phyloP scores from a whole-genome alignment of 2,329 filamentous ascomycete species.

The Neofusicoccum umdonicola region DNA sequence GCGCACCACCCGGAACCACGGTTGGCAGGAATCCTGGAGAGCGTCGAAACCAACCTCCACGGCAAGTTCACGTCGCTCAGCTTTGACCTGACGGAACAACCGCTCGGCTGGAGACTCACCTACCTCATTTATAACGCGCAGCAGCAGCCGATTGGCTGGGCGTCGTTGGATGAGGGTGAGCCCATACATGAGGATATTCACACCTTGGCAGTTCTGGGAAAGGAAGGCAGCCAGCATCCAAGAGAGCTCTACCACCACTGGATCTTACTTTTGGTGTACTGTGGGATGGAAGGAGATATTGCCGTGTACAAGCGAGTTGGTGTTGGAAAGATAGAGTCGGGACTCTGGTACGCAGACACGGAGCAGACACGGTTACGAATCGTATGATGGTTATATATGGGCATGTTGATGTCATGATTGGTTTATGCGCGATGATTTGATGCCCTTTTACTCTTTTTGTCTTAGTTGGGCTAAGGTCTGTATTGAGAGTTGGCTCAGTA shows the following conservation, averaged over 20 bases:
- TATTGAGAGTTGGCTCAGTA: no score
- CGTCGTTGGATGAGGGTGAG: constrained; percentile 20
- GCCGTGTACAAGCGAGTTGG: constrained; percentile 21
- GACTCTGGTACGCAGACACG: constrained; percentile 17
- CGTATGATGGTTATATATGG: background rate
- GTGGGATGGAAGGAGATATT: background rate
- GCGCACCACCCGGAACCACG: background rate
- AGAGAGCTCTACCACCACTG: constrained; percentile 15
- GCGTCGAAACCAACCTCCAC: background rate
- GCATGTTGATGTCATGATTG: background rate
- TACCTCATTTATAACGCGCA: background rate
- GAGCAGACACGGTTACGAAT: background rate
- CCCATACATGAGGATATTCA: background rate
- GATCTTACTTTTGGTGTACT: constrained; percentile 20
- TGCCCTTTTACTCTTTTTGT: background rate
- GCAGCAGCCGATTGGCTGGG: constrained; percentile 20
- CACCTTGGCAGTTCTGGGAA: constrained; percentile 20
- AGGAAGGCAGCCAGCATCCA: background rate
- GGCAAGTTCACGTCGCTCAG: background rate
- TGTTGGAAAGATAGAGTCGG: constrained; percentile 19
- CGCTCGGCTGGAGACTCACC: constrained; percentile 1
- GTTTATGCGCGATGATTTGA: no score
- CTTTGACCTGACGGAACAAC: constrained; percentile 4
- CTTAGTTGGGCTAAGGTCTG: no score
- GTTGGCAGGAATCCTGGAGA: background rate